Conservation (phyloP, 23 red algal species). For the Chondrus crispus region DNA sequence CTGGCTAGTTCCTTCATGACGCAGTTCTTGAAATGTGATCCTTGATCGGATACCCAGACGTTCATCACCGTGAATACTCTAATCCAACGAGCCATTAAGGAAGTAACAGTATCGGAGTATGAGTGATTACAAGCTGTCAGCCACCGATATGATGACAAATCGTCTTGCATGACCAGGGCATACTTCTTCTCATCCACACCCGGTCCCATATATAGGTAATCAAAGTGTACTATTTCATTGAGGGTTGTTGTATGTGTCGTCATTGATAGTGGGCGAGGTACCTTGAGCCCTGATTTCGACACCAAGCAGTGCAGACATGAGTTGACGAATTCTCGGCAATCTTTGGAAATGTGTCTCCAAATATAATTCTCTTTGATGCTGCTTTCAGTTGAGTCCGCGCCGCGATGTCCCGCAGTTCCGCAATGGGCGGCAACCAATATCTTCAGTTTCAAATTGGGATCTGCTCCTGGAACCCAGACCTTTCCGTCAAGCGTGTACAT, state of each 20-base stretch:
- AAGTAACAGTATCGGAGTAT: background rate
- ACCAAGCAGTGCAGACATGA: conserved; percentile 8
- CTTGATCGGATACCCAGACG: conserved; percentile 16
- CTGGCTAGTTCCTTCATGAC: background rate
- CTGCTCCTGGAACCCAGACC: background rate
- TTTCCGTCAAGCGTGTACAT: background rate
- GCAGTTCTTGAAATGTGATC: conserved; percentile 18
- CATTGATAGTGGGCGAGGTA: background rate
- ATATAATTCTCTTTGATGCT: background rate
- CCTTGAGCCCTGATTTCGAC: background rate
- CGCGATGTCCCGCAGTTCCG: background rate
- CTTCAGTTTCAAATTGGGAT: background rate
- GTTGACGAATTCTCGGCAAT: background rate
- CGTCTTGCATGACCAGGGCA: conserved; percentile 3
- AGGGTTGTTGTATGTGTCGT: background rate
- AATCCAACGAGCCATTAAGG: background rate
- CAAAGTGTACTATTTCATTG: conserved; percentile 33
- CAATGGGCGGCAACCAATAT: no score
- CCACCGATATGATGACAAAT: background rate
- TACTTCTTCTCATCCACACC: background rate
- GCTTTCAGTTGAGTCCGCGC: background rate
- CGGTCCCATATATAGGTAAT: conserved; percentile 41
- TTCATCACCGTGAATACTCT: background rate
- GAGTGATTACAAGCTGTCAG: background rate
- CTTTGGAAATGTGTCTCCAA: background rate